Base-by-base conservation (phyloP, 306 rosid genomes). In the Cyamopsis tetragonoloba region DNA sequence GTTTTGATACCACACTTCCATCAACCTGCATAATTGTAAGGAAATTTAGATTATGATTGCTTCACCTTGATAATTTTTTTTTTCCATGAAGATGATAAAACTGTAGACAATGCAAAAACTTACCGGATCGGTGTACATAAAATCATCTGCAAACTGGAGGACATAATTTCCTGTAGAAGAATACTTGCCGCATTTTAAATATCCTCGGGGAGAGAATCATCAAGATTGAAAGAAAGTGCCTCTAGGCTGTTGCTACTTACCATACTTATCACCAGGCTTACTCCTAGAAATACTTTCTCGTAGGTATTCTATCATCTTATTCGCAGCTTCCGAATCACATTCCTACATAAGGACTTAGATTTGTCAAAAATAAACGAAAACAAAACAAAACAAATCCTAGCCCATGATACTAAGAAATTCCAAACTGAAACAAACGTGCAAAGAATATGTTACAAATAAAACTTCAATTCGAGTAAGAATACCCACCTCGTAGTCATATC, bases 101-200 rank as follows among this genome's bases (percentile, higher is more conserved):
- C 23, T 54, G 72, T 38, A 55, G 7, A 7, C 13, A 10, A 32
- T 22, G 28, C 42, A 53, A 23, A 41, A 56, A 79, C 97, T 85
- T 77, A 90, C 99, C 3, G 96, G 97, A 68, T 95, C 99, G 3
- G 95, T 88, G 66, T 95, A 95, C 0, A 70, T 75, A 68, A 86
- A 95, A 81, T 95, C 99, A 74, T 95, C 99, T 1, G 97, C 96
- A 68, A 86, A 84, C 81, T 88, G 84, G 75, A 95, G 99, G 59
- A 70, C 72, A 69, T 88, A 90, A 50, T 79, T 88, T 79, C 97
- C 99, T 95, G 85, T 31, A 48, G 19, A 42, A 59, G 54, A 69
- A 61, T 53, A 67, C 19, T 51, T 48, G 27, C 72, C 53, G 71
- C 56, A 56, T 27, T 66, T 75, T 4, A 43, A 31, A 44, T 5